phyloP scores from a whole-genome alignment of 2,329 filamentous ascomycete species.

The Hypoxylon sp. region DNA sequence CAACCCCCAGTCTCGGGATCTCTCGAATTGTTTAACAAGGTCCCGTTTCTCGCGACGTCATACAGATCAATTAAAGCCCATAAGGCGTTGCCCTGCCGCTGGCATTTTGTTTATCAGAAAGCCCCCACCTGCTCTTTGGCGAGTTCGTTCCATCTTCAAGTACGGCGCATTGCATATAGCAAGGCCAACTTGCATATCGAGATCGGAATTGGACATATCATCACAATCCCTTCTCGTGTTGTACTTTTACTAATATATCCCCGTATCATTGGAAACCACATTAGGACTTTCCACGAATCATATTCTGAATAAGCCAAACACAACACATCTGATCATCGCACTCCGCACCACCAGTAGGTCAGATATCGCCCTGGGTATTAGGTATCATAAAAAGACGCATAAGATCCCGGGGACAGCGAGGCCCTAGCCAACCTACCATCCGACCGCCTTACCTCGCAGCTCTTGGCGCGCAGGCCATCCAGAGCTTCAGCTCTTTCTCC shows the following conservation, averaged over 20 bases:
- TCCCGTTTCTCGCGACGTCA: conserved; percentile 21
- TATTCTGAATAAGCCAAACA: background rate
- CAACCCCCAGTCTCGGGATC: background rate
- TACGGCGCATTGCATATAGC: background rate
- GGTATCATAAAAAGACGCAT: conserved; percentile 22
- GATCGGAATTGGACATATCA: conserved; percentile 1
- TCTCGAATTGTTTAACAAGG: background rate
- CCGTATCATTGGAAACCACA: background rate
- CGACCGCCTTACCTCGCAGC: conserved; percentile 38
- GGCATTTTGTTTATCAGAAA: conserved; percentile 32
- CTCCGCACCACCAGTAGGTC: conserved; percentile 2
- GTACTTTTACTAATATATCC: background rate
- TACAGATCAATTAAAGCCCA: conserved; percentile 13
- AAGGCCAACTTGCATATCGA: background rate
- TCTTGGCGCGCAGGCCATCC: conserved; percentile 35
- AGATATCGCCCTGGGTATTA: background rate
- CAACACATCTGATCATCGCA: conserved; percentile 10
- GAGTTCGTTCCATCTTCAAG: conserved; percentile 1
- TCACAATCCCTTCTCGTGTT: background rate
- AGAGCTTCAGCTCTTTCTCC: conserved; percentile 34
- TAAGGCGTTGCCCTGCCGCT: conserved; percentile 39
- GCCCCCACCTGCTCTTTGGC: conserved; percentile 5
- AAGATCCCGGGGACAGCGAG: conserved; percentile 21
- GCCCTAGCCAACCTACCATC: conserved; percentile 20
- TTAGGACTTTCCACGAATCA: background rate